Conservation (phyloP, 441 rosid species). For the Isatis lusitanica region DNA sequence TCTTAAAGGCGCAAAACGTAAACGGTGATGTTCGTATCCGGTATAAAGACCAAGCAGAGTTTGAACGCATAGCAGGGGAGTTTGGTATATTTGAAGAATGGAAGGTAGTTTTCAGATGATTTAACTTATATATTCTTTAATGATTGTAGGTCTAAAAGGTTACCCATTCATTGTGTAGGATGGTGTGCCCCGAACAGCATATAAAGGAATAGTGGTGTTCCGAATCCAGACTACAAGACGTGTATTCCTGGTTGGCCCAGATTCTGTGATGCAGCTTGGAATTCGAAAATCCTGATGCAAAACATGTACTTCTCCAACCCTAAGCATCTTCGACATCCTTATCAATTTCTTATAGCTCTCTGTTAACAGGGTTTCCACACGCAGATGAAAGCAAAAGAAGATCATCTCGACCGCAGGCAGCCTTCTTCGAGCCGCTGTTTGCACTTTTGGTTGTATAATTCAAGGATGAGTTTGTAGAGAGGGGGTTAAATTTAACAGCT, state of each 20-base stretch:
- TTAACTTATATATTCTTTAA: background rate
- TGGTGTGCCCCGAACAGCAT: constrained; percentile 92
- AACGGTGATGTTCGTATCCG: constrained; percentile 71
- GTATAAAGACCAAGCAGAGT: constrained; percentile 72
- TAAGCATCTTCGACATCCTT: constrained; percentile 3
- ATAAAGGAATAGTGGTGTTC: constrained; percentile 85
- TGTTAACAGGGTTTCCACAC: constrained; percentile 15
- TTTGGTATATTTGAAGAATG: constrained; percentile 95
- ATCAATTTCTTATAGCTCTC: background rate
- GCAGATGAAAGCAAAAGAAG: constrained; percentile 33
- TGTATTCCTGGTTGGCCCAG: constrained; percentile 73
- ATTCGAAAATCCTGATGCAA: constrained; percentile 48
- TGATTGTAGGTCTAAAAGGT: background rate
- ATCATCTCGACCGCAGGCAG: constrained; percentile 3
- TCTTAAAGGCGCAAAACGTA: constrained; percentile 60
- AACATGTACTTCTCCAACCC: constrained; percentile 29
- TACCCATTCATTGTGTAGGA: constrained; percentile 50
- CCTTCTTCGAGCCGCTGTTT: constrained; percentile 24
- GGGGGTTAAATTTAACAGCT: constrained; percentile 11
- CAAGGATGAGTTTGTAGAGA: constrained; percentile 1
- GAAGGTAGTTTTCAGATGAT: constrained; percentile 58
- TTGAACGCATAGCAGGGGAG: constrained; percentile 71
- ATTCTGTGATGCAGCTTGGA: constrained; percentile 67
- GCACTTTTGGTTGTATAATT: constrained; percentile 21
- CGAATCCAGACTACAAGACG: constrained; percentile 60